These are phyloP conservation scores for Calonectria crousiana DNA, from an alignment of 2,329 filamentous ascomycete species.

Conservation along the genomic window DNA sequence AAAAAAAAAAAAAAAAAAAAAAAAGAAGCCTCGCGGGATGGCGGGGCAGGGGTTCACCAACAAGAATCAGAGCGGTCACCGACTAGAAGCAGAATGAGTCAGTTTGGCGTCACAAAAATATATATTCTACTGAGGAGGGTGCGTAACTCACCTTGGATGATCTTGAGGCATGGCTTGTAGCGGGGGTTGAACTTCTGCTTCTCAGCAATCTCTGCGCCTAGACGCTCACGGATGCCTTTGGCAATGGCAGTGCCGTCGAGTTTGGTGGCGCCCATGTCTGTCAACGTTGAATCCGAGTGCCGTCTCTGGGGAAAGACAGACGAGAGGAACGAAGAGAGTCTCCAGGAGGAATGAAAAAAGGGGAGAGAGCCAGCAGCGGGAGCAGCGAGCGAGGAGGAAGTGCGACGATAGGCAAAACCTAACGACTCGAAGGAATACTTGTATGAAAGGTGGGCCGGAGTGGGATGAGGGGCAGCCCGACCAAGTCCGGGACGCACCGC, in stretches of 20 bases:
- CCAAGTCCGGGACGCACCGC: constrained; percentile 35
- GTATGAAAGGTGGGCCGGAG: constrained; percentile 30
- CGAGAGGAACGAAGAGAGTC: constrained; percentile 14
- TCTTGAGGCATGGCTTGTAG: constrained; percentile 91
- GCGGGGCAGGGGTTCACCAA: constrained; percentile 54
- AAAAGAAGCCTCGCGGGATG: constrained; percentile 24
- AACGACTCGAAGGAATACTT: constrained; percentile 15
- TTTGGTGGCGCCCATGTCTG: constrained; percentile 86
- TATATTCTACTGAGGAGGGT: constrained; percentile 9
- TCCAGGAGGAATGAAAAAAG: constrained; percentile 4
- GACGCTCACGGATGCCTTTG: constrained; percentile 86
- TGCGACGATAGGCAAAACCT: constrained; percentile 35
- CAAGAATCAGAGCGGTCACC: constrained; percentile 93
- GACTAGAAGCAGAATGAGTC: constrained; percentile 65
- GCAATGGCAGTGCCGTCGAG: constrained; percentile 98
- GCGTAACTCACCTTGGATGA: constrained; percentile 81
- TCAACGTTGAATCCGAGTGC: constrained; percentile 61
- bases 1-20: background rate
- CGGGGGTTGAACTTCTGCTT: constrained; percentile 86
- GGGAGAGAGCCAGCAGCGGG: constrained; percentile 28
- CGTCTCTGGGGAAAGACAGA: constrained; percentile 36
- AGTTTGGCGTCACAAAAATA: constrained; percentile 33
- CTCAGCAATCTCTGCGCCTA: constrained; percentile 83
- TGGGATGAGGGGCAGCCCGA: constrained; percentile 41
- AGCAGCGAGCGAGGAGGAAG: constrained; percentile 25